phyloP scores from a whole-genome alignment of 1,139 yeast species.

The Candida sojae region DNA sequence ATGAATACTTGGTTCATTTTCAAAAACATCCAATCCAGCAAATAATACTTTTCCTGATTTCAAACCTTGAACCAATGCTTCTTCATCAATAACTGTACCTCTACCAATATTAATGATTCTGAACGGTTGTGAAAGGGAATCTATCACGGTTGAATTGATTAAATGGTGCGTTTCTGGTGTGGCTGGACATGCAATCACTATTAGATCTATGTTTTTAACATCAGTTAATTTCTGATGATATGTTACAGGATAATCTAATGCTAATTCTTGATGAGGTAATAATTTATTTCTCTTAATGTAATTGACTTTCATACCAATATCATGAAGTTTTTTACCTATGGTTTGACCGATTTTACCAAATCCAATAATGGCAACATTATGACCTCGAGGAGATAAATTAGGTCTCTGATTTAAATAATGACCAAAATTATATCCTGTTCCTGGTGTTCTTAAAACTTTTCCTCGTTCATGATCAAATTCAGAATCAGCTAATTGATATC shows the following conservation, averaged over 20 bases:
- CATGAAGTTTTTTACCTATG: slow-evolving; percentile 56
- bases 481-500: slow-evolving; percentile 12
- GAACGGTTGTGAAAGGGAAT: slow-evolving; percentile 50
- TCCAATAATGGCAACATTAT: slow-evolving; percentile 68
- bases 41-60: slow-evolving; percentile 64
- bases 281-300: slow-evolving; percentile 61
- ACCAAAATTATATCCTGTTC: slow-evolving; percentile 49
- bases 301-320: slow-evolving; percentile 66
- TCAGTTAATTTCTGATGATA: slow-evolving; percentile 47
- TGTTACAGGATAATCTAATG: slow-evolving; percentile 45
- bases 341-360: slow-evolving; percentile 76
- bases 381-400: slow-evolving; percentile 54
- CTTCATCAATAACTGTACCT: slow-evolving; percentile 72
- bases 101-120: slow-evolving; percentile 79
- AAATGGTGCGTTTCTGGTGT: slow-evolving; percentile 59
- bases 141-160: slow-evolving; percentile 50
- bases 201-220: slow-evolving; percentile 49
- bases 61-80: slow-evolving; percentile 69
- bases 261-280: slow-evolving; percentile 30
- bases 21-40: slow-evolving; percentile 83
- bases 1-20: slow-evolving; percentile 63
- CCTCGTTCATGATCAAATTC: slow-evolving; percentile 12
- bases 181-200: slow-evolving; percentile 71
- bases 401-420: slow-evolving; percentile 37
- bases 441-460: slow-evolving; percentile 1